Evolutionary conservation across 495 filamentous ascomycete genomes (phyloP).

Genomic region (Saxispiralis lemnorum): DNA sequence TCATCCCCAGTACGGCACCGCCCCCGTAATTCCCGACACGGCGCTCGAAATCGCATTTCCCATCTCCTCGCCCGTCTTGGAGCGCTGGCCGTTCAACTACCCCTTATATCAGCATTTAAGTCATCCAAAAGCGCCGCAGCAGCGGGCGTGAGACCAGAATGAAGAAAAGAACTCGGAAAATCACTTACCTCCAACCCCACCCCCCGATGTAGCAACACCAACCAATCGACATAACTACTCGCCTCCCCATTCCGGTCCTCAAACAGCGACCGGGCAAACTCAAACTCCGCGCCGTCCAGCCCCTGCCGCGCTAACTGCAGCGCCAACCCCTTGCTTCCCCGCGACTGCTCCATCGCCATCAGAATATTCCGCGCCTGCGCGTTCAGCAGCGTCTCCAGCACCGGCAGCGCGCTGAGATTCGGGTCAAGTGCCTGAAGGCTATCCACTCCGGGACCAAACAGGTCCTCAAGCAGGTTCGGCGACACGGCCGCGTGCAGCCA

Average conservation of each 20-base stretch:
- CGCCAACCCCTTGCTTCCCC: conserved; percentile 73
- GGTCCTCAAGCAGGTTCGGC: conserved; percentile 69
- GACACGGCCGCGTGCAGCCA: conserved; percentile 70
- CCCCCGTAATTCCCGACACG: no score
- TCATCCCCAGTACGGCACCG: no score
- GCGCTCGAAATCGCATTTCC: no score
- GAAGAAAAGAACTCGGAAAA: not conserved
- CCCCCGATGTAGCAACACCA: conserved; percentile 75
- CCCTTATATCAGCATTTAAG: not conserved
- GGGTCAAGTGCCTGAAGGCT: conserved; percentile 62
- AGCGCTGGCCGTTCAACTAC: conserved; percentile 13
- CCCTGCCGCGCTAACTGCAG: conserved; percentile 87
- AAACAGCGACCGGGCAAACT: conserved; percentile 77
- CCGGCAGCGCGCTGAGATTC: conserved; percentile 47
- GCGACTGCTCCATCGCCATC: conserved; percentile 61
- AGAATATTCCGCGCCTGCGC: conserved; percentile 87
- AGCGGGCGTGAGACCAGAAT: not conserved
- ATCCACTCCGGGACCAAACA: conserved; percentile 65
- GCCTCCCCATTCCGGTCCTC: conserved; percentile 97
- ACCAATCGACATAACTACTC: conserved; percentile 94
- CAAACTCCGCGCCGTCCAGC: conserved; percentile 85
- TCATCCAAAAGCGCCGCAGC: not conserved
- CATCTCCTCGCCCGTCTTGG: conserved; percentile 9
- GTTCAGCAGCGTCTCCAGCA: conserved; percentile 84
- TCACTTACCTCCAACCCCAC: conserved; percentile 13